Base-by-base conservation (phyloP, 352 stramenopile genomes). In the Globisporangium nunn region DNA sequence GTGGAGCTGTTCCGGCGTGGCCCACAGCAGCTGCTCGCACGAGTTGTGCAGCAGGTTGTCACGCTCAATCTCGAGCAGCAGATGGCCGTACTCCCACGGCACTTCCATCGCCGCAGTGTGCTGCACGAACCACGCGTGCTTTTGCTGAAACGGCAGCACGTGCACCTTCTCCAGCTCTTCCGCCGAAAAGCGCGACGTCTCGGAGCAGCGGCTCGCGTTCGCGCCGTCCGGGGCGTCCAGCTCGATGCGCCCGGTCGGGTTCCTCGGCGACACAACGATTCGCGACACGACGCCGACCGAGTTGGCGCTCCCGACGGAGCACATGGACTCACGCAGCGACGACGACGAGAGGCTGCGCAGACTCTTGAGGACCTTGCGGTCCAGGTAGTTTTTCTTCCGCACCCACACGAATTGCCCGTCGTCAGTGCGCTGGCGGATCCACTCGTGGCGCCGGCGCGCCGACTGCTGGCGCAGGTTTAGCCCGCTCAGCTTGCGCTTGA, bases 41-140 rank as follows among this genome's bases (percentile, higher is more conserved):
- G 85, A 96, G 54, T 97, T 93, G 65, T 96, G 85, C 0, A 97
- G 73, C 30, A 97, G 60, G 58, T 95, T 93, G 17, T 89, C 74
- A 14, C 89, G 83, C 50, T 93, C 78, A 40, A 97, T 92, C 59
- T 96, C 83, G 11, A 94, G 60, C 40, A 91, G 64, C 48, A 93
- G 74, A 49, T 93, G 84, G n/a, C 78, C 85, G 48, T 92, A 91
- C 52, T 94, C 84, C 84, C 84, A 94, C 5, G 84, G 84, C 2
- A 94, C 78, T 54, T 94, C 84, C 66, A 94, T 86, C 1, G 84
- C 76, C 1, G 84, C 82, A 4, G 82, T 92, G 58, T 92, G 82
- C 63, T 94, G 81, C 6, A 92, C 81, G 68, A 94, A 94, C 84
- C 84, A 94, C 50, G 84, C 81, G 55, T 92, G 81, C 58, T 94